Evolutionary conservation across 1,139 yeast species (phyloP).

Genomic region (Saccharomyces hybrid): DNA sequence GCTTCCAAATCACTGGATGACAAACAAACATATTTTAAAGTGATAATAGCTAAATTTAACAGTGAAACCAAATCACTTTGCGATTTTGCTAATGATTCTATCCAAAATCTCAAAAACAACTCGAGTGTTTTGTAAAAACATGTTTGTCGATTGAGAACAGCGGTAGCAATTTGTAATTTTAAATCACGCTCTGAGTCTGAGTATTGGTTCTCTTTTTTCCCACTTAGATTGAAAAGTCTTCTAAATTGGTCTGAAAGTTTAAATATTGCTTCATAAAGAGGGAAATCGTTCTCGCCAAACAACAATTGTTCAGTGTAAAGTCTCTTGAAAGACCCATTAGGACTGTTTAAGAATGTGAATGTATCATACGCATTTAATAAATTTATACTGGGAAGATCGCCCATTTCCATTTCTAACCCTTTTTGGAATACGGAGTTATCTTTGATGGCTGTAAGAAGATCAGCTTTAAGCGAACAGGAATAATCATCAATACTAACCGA

Average conservation of each 20-base stretch:
- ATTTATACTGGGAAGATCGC: slow-evolving; percentile 6
- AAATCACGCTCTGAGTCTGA: background rate
- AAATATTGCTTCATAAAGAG: slow-evolving; percentile 20
- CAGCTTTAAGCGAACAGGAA: slow-evolving; percentile 10
- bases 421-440: slow-evolving; percentile 7
- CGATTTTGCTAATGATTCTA: slow-evolving; percentile 50
- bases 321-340: slow-evolving; percentile 24
- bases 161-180: background rate
- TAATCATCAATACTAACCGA: slow-evolving; percentile 10
- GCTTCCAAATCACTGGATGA: slow-evolving; percentile 5
- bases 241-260: slow-evolving; percentile 16
- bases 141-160: background rate
- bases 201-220: slow-evolving; percentile 9
- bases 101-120: slow-evolving; percentile 51
- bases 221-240: slow-evolving; percentile 11
- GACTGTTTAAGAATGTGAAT: slow-evolving; percentile 17
- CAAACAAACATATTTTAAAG: slow-evolving; percentile 13
- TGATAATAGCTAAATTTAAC: slow-evolving; percentile 21
- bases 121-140: slow-evolving; percentile 5
- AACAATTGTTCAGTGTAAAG: slow-evolving; percentile 24
- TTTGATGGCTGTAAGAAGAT: slow-evolving; percentile 11
- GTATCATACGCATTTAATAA: slow-evolving; percentile 19
- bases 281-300: slow-evolving; percentile 26
- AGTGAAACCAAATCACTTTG: slow-evolving; percentile 36
- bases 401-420: slow-evolving; percentile 3